phyloP scores from a whole-genome alignment of 164 flowering plant genomes.

The Piper longum region DNA sequence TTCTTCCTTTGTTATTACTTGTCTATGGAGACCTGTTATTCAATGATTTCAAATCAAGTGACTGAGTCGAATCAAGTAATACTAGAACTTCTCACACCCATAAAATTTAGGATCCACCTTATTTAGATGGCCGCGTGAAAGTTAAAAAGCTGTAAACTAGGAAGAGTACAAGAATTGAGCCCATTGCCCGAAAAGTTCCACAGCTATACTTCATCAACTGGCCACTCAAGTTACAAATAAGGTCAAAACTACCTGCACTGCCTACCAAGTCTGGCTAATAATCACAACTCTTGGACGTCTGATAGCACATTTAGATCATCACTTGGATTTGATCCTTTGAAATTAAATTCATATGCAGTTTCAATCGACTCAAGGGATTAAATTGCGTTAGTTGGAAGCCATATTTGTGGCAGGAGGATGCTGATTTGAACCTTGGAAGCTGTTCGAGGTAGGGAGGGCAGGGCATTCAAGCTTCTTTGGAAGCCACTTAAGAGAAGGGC shows the following conservation, averaged over 20 bases:
- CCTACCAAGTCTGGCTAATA: slow-evolving; percentile 29
- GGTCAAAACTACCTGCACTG: slow-evolving; percentile 10
- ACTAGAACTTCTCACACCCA: slow-evolving; percentile 26
- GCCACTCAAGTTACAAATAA: slow-evolving; percentile 16
- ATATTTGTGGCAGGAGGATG: slow-evolving; percentile 8
- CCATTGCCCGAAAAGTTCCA: slow-evolving; percentile 32
- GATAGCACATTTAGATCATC: slow-evolving; percentile 17
- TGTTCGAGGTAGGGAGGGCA: slow-evolving; percentile 28
- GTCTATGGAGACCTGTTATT: too few relatives aligned
- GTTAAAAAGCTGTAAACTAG: slow-evolving; percentile 23
- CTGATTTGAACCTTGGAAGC: slow-evolving; percentile 30
- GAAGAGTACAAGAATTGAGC: slow-evolving; percentile 38
- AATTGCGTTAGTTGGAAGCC: slow-evolving; percentile 31
- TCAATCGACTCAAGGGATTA: slow-evolving; percentile 19
- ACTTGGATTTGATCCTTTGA: slow-evolving; percentile 22
- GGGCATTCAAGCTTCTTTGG: slow-evolving; percentile 33
- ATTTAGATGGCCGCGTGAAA: slow-evolving; percentile 24
- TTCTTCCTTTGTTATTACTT: too few relatives aligned
- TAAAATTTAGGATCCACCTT: slow-evolving; percentile 20
- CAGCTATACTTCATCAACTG: slow-evolving; percentile 27
- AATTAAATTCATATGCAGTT: slow-evolving; percentile 20
- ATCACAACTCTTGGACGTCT: slow-evolving; percentile 17
- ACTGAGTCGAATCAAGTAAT: slow-evolving; percentile 8
- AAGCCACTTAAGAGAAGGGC: slow-evolving; percentile 31
- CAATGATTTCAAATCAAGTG: not conserved